Evolutionary conservation across 2,329 filamentous ascomycete species (phyloP).

Genomic region (Diaporthe velutina): DNA sequence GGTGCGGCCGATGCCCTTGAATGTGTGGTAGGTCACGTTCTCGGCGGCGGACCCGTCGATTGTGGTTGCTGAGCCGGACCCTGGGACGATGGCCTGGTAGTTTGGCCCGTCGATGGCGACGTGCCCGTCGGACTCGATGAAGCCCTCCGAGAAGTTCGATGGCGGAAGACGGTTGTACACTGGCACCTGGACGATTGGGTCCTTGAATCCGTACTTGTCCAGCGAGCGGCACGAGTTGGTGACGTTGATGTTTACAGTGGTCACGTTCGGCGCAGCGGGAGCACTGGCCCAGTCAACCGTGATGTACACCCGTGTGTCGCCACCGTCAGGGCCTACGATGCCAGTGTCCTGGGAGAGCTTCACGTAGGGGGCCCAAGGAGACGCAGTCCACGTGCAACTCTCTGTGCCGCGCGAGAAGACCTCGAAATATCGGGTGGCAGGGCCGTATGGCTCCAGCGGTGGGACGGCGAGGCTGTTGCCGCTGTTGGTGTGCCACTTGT

Average conservation of each 20-base stretch:
- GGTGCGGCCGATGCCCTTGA: conserved; percentile 69
- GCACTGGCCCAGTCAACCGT: conserved; percentile 67
- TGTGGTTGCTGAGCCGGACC: conserved; percentile 43
- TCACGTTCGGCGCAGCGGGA: conserved; percentile 54
- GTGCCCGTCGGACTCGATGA: conserved; percentile 72
- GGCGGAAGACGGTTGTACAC: conserved; percentile 64
- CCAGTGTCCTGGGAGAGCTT: conserved; percentile 64
- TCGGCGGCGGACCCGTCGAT: conserved; percentile 26
- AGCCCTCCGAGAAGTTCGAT: conserved; percentile 66
- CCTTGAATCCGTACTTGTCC: conserved; percentile 55
- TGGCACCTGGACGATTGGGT: conserved; percentile 66
- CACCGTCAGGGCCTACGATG: conserved; percentile 59
- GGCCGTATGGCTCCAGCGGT: conserved; percentile 70
- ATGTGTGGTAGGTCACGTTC: conserved; percentile 62
- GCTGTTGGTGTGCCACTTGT: conserved; percentile 70
- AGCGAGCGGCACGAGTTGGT: conserved; percentile 59
- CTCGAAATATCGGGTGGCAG: conserved; percentile 70
- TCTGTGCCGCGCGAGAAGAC: conserved; percentile 71
- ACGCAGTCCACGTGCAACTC: conserved; percentile 65
- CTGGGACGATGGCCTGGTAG: conserved; percentile 57
- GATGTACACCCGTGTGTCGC: conserved; percentile 66
- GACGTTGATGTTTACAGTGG: conserved; percentile 65
- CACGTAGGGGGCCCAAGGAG: conserved; percentile 63
- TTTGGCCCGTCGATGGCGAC: conserved; percentile 68
- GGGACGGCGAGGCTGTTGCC: conserved; percentile 66